Conservation (phyloP, 768 basidiomycete species). For the Lanmaoa rubissima region DNA sequence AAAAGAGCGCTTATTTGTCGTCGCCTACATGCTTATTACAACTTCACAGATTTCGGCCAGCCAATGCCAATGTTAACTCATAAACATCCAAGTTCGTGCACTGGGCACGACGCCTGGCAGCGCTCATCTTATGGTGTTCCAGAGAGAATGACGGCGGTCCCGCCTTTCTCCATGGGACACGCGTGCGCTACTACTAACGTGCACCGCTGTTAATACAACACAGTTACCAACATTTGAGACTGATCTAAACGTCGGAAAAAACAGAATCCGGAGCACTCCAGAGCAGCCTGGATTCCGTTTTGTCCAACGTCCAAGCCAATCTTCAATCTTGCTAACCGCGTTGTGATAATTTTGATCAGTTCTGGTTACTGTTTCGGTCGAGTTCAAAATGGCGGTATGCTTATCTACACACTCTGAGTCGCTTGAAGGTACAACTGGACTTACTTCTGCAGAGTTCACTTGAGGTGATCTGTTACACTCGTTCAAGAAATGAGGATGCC, state of each 20-base stretch:
- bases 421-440: neutral
- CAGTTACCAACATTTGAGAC: too few relatives aligned
- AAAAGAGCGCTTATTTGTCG: neutral
- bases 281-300: too few relatives aligned
- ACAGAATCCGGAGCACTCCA: too few relatives aligned
- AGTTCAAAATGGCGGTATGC: constrained; percentile 15
- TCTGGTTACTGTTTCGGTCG: constrained; percentile 11
- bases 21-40: neutral
- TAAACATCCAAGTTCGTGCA: neutral
- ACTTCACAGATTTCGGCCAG: neutral
- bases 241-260: too few relatives aligned
- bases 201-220: too few relatives aligned
- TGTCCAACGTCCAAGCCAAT: too few relatives aligned
- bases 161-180: constrained; percentile 4
- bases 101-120: neutral
- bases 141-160: constrained; percentile 2
- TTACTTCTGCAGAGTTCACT: neutral
- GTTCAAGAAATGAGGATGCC: constrained; percentile 17
- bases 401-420: constrained; percentile 9
- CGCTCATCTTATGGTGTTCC: neutral
- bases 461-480: constrained; percentile 15
- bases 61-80: neutral
- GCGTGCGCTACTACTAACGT: neutral
- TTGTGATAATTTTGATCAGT: neutral
- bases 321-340: too few relatives aligned